Conservation (phyloP, 2,329 filamentous ascomycete genomes). For the Xylariaceae sp. region DNA sequence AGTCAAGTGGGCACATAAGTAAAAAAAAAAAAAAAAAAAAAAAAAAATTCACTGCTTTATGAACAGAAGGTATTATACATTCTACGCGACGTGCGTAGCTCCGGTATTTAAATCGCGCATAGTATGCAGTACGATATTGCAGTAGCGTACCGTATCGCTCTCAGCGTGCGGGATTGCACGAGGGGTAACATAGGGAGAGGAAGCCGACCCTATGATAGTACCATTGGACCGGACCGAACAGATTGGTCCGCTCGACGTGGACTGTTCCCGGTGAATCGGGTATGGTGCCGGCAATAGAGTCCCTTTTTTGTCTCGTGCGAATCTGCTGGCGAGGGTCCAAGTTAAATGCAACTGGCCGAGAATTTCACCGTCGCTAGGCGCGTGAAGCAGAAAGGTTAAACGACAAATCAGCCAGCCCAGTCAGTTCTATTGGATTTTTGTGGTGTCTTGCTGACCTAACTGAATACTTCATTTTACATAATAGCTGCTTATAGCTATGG, state of each 20-base stretch:
- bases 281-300: neutral
- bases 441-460: too few species aligned
- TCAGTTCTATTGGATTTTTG: constrained; percentile 5
- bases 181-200: too few species aligned
- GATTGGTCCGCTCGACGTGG: too few species aligned
- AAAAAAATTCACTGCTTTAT: too few species aligned
- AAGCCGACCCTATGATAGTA: too few species aligned
- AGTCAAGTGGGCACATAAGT: too few species aligned
- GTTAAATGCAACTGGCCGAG: constrained; percentile 7
- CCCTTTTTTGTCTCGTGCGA: too few species aligned
- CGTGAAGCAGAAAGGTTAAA: neutral
- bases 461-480: constrained; percentile 12
- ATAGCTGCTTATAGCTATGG: too few species aligned
- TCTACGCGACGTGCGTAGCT: neutral
- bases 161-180: too few species aligned
- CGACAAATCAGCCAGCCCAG: constrained; percentile 8
- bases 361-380: constrained; percentile 1
- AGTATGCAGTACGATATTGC: constrained; percentile 3
- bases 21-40: too few species aligned
- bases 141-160: neutral
- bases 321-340: constrained; percentile 1
- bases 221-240: too few species aligned
- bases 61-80: neutral
- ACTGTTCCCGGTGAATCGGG: neutral
- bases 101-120: constrained; percentile 30